These are phyloP conservation scores for Pezicula radicicola DNA, from an alignment of 2,329 filamentous ascomycete genomes.

Conservation along the genomic window DNA sequence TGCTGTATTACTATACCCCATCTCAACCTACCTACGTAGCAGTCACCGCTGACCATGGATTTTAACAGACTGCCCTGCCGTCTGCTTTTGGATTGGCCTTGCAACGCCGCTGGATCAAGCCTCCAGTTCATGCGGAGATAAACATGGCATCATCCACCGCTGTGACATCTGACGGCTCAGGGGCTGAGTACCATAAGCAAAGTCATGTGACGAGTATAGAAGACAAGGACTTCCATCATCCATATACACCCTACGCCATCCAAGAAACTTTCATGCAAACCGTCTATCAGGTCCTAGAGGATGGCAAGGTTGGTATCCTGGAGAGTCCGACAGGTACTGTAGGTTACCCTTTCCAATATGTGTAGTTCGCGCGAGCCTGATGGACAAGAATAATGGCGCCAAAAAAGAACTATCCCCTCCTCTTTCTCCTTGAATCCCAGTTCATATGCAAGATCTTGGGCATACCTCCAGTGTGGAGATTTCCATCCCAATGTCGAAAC, in stretches of 20 bases:
- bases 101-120: neutral
- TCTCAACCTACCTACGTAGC: neutral
- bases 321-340: constrained; percentile 67
- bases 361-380: neutral
- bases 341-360: constrained; percentile 5
- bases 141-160: neutral
- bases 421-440: too few species aligned
- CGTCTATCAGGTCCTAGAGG: constrained; percentile 64
- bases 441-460: too few species aligned
- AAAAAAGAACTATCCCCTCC: too few species aligned
- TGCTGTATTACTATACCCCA: neutral
- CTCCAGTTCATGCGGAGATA: neutral
- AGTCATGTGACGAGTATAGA: neutral
- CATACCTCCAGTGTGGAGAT: too few species aligned
- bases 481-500: too few species aligned
- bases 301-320: constrained; percentile 66
- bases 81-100: neutral
- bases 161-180: neutral
- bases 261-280: constrained; percentile 69
- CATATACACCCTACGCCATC: constrained; percentile 68
- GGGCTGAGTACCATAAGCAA: neutral
- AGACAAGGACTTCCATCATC: constrained; percentile 59
- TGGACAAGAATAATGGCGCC: too few species aligned
- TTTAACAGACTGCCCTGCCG: neutral
- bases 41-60: neutral